Percentiles rank a stretch among this genome's conserved stretches.
phyloP scores from a whole-genome alignment of 1,139 yeast species.

The Taphrina flavorubra region DNA sequence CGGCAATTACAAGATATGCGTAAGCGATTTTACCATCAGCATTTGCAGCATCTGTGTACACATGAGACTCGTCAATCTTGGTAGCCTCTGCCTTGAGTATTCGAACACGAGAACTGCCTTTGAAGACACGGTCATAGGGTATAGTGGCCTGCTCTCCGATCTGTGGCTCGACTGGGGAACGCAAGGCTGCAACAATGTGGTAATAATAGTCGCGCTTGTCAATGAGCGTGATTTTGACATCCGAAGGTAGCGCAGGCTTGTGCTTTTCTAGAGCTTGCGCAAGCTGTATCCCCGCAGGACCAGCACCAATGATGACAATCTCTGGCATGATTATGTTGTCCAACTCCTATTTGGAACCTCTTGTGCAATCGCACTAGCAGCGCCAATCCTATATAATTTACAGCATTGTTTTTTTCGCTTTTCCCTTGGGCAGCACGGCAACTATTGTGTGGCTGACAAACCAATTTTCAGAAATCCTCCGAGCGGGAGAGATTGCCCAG shows the following conservation, averaged over 20 bases:
- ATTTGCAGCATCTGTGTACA: slow-evolving; percentile 3
- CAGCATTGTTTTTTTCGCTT: neutral
- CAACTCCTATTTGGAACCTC: too few relatives aligned
- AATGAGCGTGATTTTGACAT: slow-evolving; percentile 19
- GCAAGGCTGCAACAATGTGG: slow-evolving; percentile 31
- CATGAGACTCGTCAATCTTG: slow-evolving; percentile 12
- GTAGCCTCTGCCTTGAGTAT: slow-evolving; percentile 22
- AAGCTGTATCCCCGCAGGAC: slow-evolving; percentile 33
- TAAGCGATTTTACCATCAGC: slow-evolving; percentile 16
- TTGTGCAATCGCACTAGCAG: too few relatives aligned
- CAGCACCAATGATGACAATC: slow-evolving; percentile 40
- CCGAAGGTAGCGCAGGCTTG: slow-evolving; percentile 28
- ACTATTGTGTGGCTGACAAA: slow-evolving; percentile 7
- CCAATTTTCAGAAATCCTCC: neutral
- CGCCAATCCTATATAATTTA: neutral
- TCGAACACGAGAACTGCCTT: slow-evolving; percentile 1
- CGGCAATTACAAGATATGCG: slow-evolving; percentile 29
- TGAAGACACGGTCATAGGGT: slow-evolving; percentile 27
- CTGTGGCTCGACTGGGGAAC: slow-evolving; percentile 17
- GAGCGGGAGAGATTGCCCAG: neutral
- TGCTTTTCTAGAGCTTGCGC: slow-evolving; percentile 26
- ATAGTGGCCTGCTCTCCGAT: slow-evolving; percentile 30
- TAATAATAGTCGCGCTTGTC: slow-evolving; percentile 36
- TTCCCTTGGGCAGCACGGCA: neutral
- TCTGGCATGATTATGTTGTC: slow-evolving; percentile 18